A percentile compares a stretch with the other conserved stretches of the same genome.
phyloP scores from a whole-genome alignment of 768 basidiomycete species.

The Chalciporus chontae region DNA sequence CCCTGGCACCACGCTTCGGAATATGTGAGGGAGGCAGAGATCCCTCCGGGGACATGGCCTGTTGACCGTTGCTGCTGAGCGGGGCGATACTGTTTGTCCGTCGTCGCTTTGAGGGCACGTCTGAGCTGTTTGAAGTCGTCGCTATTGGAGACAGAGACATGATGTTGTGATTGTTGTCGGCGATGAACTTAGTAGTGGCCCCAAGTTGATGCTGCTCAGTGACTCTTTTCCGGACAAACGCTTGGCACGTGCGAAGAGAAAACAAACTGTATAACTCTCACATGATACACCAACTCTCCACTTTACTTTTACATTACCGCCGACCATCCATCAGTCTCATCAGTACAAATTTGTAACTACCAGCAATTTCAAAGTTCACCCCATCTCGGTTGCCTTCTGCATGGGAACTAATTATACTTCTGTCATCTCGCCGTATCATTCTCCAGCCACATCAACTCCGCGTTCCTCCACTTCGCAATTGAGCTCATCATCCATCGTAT shows the following conservation, averaged over 20 bases:
- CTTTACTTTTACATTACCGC: not conserved
- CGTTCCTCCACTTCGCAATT: not conserved
- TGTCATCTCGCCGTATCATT: not conserved
- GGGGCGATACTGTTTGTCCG: slow-evolving; percentile 39
- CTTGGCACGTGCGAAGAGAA: slow-evolving; percentile 13
- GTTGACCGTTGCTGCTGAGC: slow-evolving; percentile 11
- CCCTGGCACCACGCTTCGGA: slow-evolving; percentile 85
- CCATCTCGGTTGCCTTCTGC: not conserved
- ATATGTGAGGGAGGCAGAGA: slow-evolving; percentile 67
- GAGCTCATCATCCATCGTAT: not conserved
- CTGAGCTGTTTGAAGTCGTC: slow-evolving; percentile 53
- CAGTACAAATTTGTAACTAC: not conserved
- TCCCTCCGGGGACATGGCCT: slow-evolving; percentile 25
- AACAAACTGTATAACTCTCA: not conserved
- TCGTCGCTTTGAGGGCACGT: slow-evolving; percentile 55
- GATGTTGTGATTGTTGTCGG: too few relatives aligned
- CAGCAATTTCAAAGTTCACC: not conserved
- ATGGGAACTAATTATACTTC: not conserved
- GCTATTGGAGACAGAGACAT: slow-evolving; percentile 70
- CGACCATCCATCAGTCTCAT: not conserved
- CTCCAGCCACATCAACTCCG: not conserved
- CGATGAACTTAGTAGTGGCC: slow-evolving; percentile 8
- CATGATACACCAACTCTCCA: not conserved
- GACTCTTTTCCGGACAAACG: slow-evolving; percentile 13
- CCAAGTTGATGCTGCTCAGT: slow-evolving; percentile 6